phyloP scores from a whole-genome alignment of 2,329 filamentous ascomycete genomes.

The Paraphoma chrysanthemicola region DNA sequence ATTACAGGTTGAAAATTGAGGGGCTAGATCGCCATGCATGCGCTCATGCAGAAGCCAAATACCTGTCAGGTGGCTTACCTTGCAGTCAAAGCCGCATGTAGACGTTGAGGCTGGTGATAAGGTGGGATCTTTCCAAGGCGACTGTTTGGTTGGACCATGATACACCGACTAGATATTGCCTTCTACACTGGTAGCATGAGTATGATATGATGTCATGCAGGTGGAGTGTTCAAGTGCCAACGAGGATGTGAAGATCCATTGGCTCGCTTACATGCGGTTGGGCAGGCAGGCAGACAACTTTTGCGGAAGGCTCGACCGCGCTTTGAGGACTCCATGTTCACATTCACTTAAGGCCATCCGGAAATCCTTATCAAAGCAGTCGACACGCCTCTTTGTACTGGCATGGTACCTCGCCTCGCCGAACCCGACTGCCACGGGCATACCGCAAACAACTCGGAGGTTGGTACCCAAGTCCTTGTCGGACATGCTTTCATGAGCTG shows the following conservation, averaged over 20 bases:
- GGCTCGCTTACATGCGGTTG: conserved; percentile 4
- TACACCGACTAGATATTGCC: no score
- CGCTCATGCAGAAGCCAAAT: neutral
- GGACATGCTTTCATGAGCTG: neutral
- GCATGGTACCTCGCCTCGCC: neutral
- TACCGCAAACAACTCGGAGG: neutral
- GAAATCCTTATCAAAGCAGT: no score
- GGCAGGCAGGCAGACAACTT: neutral
- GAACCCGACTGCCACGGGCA: neutral
- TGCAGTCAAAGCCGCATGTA: neutral
- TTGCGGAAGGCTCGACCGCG: neutral
- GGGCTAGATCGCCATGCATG: neutral
- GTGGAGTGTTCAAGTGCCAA: no score
- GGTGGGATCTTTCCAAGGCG: no score
- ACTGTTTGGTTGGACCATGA: no score
- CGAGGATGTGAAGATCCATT: neutral
- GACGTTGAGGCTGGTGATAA: neutral
- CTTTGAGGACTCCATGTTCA: neutral
- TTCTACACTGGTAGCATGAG: no score
- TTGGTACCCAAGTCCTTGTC: neutral
- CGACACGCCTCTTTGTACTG: neutral
- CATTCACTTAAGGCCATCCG: no score
- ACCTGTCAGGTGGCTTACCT: neutral
- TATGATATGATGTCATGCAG: neutral
- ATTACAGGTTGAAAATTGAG: neutral